Conservation (phyloP, 805 yeast species). For the Saccharomycopsis sp. region DNA sequence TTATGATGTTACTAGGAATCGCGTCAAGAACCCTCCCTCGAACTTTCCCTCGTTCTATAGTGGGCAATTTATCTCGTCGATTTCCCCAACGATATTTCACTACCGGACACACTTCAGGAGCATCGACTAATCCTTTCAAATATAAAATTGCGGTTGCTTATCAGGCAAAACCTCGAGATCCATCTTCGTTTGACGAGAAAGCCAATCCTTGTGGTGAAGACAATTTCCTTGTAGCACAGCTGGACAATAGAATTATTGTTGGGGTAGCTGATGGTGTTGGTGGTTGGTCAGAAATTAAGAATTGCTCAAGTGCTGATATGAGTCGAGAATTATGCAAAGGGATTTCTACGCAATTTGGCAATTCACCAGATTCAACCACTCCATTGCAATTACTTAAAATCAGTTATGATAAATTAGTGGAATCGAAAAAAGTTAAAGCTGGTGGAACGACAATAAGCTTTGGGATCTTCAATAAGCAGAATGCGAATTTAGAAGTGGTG, state of each 20-base stretch:
- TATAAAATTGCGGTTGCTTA: constrained; percentile 62
- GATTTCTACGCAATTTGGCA: constrained; percentile 37
- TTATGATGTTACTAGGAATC: too few species aligned
- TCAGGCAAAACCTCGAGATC: constrained; percentile 65
- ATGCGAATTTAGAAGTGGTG: constrained; percentile 52
- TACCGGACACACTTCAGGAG: constrained; percentile 22
- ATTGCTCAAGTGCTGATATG: constrained; percentile 74
- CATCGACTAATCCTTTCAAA: constrained; percentile 28
- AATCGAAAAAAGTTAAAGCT: constrained; percentile 59
- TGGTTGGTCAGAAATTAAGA: constrained; percentile 92
- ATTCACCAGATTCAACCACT: constrained; percentile 22
- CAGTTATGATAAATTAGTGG: constrained; percentile 50
- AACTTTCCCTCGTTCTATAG: too few species aligned
- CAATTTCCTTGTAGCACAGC: constrained; percentile 54
- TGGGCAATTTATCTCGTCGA: too few species aligned
- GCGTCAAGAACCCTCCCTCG: too few species aligned
- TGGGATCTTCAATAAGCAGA: constrained; percentile 56
- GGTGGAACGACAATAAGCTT: constrained; percentile 94
- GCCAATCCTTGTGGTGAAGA: constrained; percentile 65
- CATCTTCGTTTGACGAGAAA: constrained; percentile 35
- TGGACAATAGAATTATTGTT: constrained; percentile 40
- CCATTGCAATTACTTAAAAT: constrained; percentile 44
- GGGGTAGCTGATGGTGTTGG: constrained; percentile 96
- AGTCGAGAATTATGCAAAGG: constrained; percentile 68
- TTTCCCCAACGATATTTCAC: not conserved